Base-by-base conservation (phyloP, 805 yeast genomes). In the Kodamaea laetipori region DNA sequence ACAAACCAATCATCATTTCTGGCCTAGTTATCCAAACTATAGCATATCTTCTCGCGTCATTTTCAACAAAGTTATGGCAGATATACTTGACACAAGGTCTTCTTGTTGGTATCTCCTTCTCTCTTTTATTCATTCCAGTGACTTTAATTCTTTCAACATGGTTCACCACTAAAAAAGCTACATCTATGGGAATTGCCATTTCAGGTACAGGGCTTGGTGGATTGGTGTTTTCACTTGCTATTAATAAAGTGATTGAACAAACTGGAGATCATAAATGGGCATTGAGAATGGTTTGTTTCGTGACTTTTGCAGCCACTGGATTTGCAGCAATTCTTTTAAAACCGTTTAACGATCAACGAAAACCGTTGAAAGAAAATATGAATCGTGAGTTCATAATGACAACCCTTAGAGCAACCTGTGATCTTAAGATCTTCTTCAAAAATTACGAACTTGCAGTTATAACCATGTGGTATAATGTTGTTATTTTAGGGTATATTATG, bases 191-290 rank as follows among this genome's bases (percentile, higher is more conserved):
- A 2, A 62, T 78, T 12, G 58, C 67, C 3, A 71, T 71, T 6
- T 54, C 74, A 1, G 83, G 83, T 1, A 64, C 79, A 5, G 77
- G 79, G 11, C 45, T 74, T 1, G 83, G 82, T 4, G 82, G 82
- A n/a, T 57, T 77, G 4, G 60, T 70, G 13, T 76, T 69, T 54
- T 69, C 80, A 7, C 63, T 77, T 48, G 65, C 66, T 32, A 55
- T 73, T 38, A 66, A 69, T 44, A 57, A 60, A 40, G 56, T 77
- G 33, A 67, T 74, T 32, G 56, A 63, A 35, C 53, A 48, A 11
- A 64, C 74, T 16, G 78, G 78, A 1, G 62, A 66, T 49, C 70
- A 65, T 36, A 52, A 55, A 28, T 75, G 79, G 77, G 73, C 77
- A 0, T 56, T 71, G 41, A 52, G 80, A 46, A 58, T 67, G 46